These are phyloP conservation scores for Neurospora sp. DNA, from an alignment of 495 filamentous ascomycete genomes.

Conservation along the genomic window DNA sequence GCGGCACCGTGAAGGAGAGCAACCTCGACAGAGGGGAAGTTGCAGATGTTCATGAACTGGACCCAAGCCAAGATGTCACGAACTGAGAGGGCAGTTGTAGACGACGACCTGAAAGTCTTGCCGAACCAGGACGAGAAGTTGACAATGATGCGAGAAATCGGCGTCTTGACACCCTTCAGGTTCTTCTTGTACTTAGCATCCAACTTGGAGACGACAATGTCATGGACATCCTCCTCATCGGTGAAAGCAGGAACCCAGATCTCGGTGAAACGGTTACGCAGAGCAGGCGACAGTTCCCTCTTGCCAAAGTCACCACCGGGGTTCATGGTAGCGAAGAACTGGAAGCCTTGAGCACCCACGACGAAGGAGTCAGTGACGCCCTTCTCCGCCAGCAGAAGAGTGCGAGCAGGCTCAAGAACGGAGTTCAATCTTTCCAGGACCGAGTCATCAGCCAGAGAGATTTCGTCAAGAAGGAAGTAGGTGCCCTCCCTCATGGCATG, in stretches of 20 bases:
- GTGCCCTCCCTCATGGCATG: conserved; percentile 84
- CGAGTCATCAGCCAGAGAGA: conserved; percentile 95
- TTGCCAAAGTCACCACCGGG: conserved; percentile 98
- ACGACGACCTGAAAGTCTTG: conserved; percentile 58
- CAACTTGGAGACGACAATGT: conserved; percentile 75
- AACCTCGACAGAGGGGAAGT: conserved; percentile 27
- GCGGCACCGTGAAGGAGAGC: conserved; percentile 76
- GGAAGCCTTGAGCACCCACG: conserved; percentile 70
- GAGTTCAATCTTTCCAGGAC: conserved; percentile 95
- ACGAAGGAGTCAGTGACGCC: conserved; percentile 72
- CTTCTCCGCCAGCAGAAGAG: conserved; percentile 87
- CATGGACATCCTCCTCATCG: conserved; percentile 72
- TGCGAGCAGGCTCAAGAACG: conserved; percentile 82
- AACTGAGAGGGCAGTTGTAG: conserved; percentile 67
- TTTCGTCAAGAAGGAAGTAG: conserved; percentile 93
- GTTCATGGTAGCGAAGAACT: conserved; percentile 98
- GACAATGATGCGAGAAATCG: conserved; percentile 57
- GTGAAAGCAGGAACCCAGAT: conserved; percentile 90
- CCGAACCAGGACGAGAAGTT: conserved; percentile 91
- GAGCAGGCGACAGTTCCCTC: conserved; percentile 85
- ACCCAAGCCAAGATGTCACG: conserved; percentile 89
- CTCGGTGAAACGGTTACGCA: conserved; percentile 95
- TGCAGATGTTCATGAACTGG: conserved; percentile 70
- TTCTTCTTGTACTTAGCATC: conserved; percentile 21
- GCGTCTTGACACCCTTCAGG: conserved; percentile 2